These are phyloP conservation scores for Suillus placidus DNA, from an alignment of 768 basidiomycete species.

Conservation along the genomic window DNA sequence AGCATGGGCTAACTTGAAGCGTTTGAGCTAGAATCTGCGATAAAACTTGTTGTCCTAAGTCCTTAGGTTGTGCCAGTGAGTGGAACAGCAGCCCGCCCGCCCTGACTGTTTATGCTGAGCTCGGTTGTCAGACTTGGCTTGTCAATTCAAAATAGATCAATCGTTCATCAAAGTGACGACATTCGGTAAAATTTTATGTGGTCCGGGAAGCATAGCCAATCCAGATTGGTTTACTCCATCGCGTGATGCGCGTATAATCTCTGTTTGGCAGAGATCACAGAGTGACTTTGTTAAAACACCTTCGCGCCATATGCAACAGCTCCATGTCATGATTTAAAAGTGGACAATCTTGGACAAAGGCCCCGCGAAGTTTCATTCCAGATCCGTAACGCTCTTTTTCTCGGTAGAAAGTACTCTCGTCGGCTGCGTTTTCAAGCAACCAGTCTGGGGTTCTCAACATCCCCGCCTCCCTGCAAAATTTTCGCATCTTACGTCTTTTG, in stretches of 20 bases:
- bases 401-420: not conserved
- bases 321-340: not conserved
- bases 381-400: not conserved
- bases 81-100: not conserved
- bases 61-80: not conserved
- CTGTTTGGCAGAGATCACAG: not conserved
- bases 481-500: too few relatives aligned
- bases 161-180: not conserved
- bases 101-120: too few relatives aligned
- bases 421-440: not conserved
- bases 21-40: not conserved
- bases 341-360: not conserved
- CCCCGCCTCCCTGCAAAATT: too few relatives aligned
- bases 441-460: not conserved
- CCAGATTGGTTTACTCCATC: not conserved
- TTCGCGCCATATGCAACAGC: conserved; percentile 12
- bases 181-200: not conserved
- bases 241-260: conserved; percentile 1
- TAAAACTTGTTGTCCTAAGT: not conserved
- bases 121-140: too few relatives aligned
- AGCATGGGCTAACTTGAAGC: not conserved
- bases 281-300: not conserved
- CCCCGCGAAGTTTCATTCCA: not conserved
- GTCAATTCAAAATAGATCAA: too few relatives aligned
- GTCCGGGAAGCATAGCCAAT: conserved; percentile 4